Percentiles rank a stretch among this genome's conserved stretches.
Conservation (phyloP, 225 moss, liverwort and hornwort species). For the Antitrichia curtipendula region DNA sequence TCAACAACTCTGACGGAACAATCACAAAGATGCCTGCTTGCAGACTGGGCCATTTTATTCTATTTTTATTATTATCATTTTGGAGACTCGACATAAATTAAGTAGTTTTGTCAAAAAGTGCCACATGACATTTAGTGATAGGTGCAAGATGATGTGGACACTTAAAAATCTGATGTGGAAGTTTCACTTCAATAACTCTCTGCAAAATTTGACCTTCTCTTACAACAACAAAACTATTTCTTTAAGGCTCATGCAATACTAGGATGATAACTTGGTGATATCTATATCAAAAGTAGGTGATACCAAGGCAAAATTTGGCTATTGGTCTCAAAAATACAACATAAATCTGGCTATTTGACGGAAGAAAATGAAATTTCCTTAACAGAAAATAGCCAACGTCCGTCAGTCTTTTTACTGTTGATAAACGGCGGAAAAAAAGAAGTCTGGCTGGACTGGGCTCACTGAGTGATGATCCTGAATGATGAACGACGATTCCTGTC, state of each 20-base stretch:
- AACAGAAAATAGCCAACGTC: no score
- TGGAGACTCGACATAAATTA: not conserved
- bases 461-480: not conserved
- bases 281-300: not conserved
- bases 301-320: not conserved
- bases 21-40: not conserved
- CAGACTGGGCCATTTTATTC: not conserved
- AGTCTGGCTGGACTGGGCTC: no score
- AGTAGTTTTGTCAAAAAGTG: not conserved
- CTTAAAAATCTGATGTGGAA: not conserved
- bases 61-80: not conserved
- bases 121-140: not conserved
- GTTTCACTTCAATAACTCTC: accelerated
- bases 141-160: not conserved
- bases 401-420: no score
- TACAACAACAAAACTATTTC: not conserved
- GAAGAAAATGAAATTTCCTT: not conserved
- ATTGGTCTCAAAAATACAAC: no score
- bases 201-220: not conserved
- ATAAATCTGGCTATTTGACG: not conserved
- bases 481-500: not conserved
- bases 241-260: not conserved
- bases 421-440: no score
- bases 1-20: not conserved
- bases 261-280: not conserved